These are phyloP conservation scores for Arthonia radiata DNA, from an alignment of 495 filamentous ascomycete genomes.

Conservation along the genomic window DNA sequence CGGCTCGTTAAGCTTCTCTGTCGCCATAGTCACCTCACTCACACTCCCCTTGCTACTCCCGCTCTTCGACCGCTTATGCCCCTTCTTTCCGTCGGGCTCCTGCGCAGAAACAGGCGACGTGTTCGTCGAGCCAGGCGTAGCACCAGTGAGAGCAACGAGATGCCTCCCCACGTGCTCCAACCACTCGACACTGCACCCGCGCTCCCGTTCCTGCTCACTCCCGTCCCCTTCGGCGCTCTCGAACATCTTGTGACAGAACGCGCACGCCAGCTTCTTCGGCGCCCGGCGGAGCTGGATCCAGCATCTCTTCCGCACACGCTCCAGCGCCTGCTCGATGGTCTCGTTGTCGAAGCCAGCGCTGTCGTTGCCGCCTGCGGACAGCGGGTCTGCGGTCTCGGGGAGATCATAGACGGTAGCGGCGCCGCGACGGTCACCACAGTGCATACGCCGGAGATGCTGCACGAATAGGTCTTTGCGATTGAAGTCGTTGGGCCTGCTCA, in stretches of 20 bases:
- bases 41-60: too few relatives aligned
- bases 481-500: conserved; percentile 34
- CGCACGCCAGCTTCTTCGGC: conserved; percentile 38
- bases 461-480: conserved; percentile 88
- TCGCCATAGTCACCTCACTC: too few relatives aligned
- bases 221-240: conserved; percentile 19
- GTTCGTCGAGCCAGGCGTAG: too few relatives aligned
- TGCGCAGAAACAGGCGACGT: too few relatives aligned
- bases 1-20: conserved; percentile 10
- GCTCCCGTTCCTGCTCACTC: conserved; percentile 57
- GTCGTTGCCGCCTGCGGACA: conserved; percentile 16
- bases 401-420: conserved; percentile 7
- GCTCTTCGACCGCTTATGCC: conserved; percentile 3
- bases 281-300: conserved; percentile 30
- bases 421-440: conserved; percentile 25
- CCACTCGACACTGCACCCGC: too few relatives aligned
- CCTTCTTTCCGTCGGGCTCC: conserved; percentile 24
- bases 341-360: conserved; percentile 18
- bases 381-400: conserved; percentile 1
- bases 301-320: conserved; percentile 29
- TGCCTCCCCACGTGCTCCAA: conserved; percentile 86
- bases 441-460: conserved; percentile 87
- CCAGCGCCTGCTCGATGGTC: conserved; percentile 19
- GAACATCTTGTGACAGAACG: conserved; percentile 40
- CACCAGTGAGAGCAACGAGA: too few relatives aligned